phyloP scores from a whole-genome alignment of 78 protist genomes.

The Dictyostelium capitatum region DNA sequence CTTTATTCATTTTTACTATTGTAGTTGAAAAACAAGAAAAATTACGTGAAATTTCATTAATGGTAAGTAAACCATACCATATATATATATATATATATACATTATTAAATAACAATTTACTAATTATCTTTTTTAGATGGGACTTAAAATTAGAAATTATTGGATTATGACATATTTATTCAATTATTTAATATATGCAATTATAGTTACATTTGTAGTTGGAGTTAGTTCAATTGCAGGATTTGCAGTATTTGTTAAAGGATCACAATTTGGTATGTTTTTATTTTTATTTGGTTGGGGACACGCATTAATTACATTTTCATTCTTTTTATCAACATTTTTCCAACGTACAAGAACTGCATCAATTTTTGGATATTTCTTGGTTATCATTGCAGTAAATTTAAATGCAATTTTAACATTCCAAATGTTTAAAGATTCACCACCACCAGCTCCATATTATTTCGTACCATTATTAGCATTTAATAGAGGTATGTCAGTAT shows the following conservation, averaged over 20 bases:
- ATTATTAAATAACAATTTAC: no score
- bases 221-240: constrained; percentile 35
- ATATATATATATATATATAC: not conserved
- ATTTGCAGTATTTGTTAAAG: constrained; percentile 43
- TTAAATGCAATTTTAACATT: constrained; percentile 37
- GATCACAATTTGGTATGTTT: constrained; percentile 46
- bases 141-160: constrained; percentile 73
- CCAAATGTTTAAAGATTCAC: not conserved
- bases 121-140: constrained; percentile 42
- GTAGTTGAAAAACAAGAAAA: constrained; percentile 75
- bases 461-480: constrained; percentile 82
- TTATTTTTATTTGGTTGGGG: constrained; percentile 84
- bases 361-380: constrained; percentile 72
- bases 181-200: constrained; percentile 48
- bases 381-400: constrained; percentile 80
- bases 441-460: constrained; percentile 34
- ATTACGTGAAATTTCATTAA: constrained; percentile 44
- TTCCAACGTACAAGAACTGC: constrained; percentile 65
- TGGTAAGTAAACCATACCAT: constrained; percentile 23
- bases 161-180: constrained; percentile 86
- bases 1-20: constrained; percentile 55
- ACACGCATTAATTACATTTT: constrained; percentile 56
- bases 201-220: constrained; percentile 39
- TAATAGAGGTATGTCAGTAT: constrained; percentile 61
- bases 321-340: constrained; percentile 78